phyloP scores from a whole-genome alignment of 805 yeast species.

The Priceomyces haplophilus region DNA sequence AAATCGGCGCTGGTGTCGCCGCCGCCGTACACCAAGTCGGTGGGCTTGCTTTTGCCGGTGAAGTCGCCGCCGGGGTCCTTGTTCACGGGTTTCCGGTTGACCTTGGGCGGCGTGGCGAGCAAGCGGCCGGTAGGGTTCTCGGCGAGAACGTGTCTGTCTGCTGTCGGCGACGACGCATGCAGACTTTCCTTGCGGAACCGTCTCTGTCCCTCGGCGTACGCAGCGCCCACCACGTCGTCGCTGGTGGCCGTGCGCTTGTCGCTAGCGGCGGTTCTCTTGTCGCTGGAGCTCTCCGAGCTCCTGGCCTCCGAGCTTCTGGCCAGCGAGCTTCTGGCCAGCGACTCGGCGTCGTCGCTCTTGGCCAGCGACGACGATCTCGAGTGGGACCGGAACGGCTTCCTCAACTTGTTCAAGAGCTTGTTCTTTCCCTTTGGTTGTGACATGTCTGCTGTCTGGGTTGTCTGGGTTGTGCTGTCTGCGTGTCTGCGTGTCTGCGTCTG shows the following conservation, averaged over 20 bases:
- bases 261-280: background rate
- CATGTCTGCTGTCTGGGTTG: too few species aligned
- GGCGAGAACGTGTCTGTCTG: background rate
- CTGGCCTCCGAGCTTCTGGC: background rate
- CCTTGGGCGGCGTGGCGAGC: slow-evolving; percentile 28
- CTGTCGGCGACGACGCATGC: background rate
- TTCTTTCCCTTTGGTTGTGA: slow-evolving; percentile 16
- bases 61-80: slow-evolving; percentile 31
- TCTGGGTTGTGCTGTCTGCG: too few species aligned
- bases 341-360: slow-evolving; percentile 6
- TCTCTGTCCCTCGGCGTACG: slow-evolving; percentile 20
- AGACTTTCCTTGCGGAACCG: slow-evolving; percentile 12
- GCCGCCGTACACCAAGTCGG: slow-evolving; percentile 17
- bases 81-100: slow-evolving; percentile 26
- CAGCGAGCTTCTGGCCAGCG: background rate
- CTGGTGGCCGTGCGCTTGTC: background rate
- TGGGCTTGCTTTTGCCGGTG: slow-evolving; percentile 31
- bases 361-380: slow-evolving; percentile 11
- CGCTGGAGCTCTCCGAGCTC: background rate
- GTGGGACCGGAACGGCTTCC: slow-evolving; percentile 19
- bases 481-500: too few species aligned
- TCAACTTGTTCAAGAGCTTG: slow-evolving; percentile 19
- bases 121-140: slow-evolving; percentile 24
- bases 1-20: slow-evolving; percentile 1
- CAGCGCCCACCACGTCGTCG: slow-evolving; percentile 12